Evolutionary conservation across 192 early-diverging fungal species (phyloP), one percentile per base, ranked within the genome.

Genomic region (Coemansia sp.): DNA sequence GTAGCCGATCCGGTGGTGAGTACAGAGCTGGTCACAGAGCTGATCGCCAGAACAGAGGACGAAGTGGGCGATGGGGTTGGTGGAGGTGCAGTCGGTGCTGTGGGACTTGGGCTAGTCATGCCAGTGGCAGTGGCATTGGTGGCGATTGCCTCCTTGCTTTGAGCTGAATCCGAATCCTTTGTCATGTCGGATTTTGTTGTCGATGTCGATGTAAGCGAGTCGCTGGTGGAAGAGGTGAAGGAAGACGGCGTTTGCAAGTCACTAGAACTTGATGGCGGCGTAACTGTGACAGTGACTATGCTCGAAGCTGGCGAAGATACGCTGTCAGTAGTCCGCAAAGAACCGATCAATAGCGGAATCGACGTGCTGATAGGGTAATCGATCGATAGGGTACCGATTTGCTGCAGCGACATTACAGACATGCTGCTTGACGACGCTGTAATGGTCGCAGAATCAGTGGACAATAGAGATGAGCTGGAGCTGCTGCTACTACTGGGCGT

Each of bases 331-430:
- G 45, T 60, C 10, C 46, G 32, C 35, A 62, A 31, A 6, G 67
- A 47, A 14, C 36, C 32, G 29, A 70, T 57, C 27, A 70, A 56
- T 45, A 70, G 43, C 8, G 68, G 60, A 49, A 70, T 70, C 5
- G 68, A 70, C n/a, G 68, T 70, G 24, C 51, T 62, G 31, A 70
- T 42, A 1, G 68, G 68, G 53, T 70, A 70, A 3, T 64, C 61
- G 25, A 70, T 64, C 7, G 61, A 54, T 14, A 70, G 20, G 14
- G 68, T 64, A 27, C 68, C 68, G 19, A 70, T 43, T 3, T 54
- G 39, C 62, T 70, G 68, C 56, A 62, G 19, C 22, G 68, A 70
- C 42, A 37, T 53, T 43, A n/a, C 17, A 43, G 42, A n/a, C 17
- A 43, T 14, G 42, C 42, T 43, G 42, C 42, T 43, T 7, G 19